Evolutionary conservation across 106 monocot genomes (phyloP), one percentile per base, ranked within the genome.

Genomic region (Chionographis japonica): DNA sequence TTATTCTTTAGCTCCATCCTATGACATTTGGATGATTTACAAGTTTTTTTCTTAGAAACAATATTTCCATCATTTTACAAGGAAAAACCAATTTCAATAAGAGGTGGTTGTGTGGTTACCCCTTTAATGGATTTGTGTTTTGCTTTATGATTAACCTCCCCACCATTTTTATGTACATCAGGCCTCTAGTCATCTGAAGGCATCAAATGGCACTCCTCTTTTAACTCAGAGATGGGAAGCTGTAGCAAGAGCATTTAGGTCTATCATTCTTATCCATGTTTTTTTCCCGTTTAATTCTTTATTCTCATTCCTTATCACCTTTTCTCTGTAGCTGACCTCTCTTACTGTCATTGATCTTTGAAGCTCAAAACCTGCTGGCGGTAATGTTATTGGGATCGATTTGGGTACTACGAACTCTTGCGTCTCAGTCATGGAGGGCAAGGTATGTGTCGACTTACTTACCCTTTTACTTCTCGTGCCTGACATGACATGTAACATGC

Each of bases 321-420:
- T 37, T 59, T 50, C 9, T 19, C 13, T 42, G 49, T 12, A 14
- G 0, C 4, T 18, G 15, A 38, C 54, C 14, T 6, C 72, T 2
- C 42, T 36, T 69, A 27, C 1, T 61, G 10, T 56, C 39, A 3
- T 71, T 40, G 40, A 49, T 40, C 53, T 65, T 4, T 61, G 42
- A 61, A 93, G 88, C 81, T 89, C 88, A 13, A 86, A 68, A 17
- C 84, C 86, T 8, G 80, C 60, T 58, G 80, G 79, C 15, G 69
- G 60, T 59, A 84, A 89, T 80, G 84, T 89, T 16, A 79, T 89
- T 53, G 89, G 89, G 35, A 84, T 93, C 18, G 88, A 89, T 68
- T 72, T 93, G 81, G 92, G 92, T 8, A 92, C 92, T 10, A 92
- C 92, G 15, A 92, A 92, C 54, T 92, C 92, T 9, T 92, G 92